Conservation (phyloP, 306 rosid genomes). For the Aeschynomene evenia region DNA sequence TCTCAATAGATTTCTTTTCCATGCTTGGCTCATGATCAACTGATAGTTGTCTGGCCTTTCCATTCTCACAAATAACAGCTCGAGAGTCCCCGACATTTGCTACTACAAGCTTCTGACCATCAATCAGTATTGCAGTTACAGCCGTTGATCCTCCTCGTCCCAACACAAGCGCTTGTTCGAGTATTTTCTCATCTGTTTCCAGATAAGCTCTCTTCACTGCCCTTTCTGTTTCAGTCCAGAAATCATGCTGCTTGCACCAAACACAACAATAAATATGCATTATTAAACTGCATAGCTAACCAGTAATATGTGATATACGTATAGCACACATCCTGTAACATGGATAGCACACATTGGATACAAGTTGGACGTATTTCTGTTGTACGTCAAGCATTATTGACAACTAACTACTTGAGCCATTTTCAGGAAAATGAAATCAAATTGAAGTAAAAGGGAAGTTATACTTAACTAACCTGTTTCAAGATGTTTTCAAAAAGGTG, state of each 20-base stretch:
- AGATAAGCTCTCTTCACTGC: conserved; percentile 85
- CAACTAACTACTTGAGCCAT: neutral
- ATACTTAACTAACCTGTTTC: conserved; percentile 59
- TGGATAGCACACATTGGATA: too few relatives aligned
- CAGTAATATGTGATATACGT: too few relatives aligned
- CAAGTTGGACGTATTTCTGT: too few relatives aligned
- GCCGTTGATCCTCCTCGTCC: conserved; percentile 98
- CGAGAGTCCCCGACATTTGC: conserved; percentile 96
- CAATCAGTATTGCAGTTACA: conserved; percentile 87
- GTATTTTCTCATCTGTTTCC: conserved; percentile 65
- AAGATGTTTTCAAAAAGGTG: conserved; percentile 80
- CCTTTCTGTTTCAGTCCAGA: conserved; percentile 66
- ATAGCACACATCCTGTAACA: too few relatives aligned
- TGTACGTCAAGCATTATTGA: too few relatives aligned
- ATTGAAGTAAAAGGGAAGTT: neutral
- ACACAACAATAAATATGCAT: too few relatives aligned
- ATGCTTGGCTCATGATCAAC: conserved; percentile 84
- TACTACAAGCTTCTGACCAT: conserved; percentile 73
- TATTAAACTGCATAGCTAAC: too few relatives aligned
- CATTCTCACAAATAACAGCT: conserved; percentile 70
- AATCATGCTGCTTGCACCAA: too few relatives aligned
- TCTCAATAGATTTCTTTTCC: conserved; percentile 63
- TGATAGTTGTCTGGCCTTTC: conserved; percentile 70
- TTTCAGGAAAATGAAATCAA: neutral
- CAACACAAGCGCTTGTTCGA: too few relatives aligned